Evolutionary conservation across 768 basidiomycete genomes (phyloP), one percentile per base, ranked within the genome.

Genomic region (Jaapia argillacea): DNA sequence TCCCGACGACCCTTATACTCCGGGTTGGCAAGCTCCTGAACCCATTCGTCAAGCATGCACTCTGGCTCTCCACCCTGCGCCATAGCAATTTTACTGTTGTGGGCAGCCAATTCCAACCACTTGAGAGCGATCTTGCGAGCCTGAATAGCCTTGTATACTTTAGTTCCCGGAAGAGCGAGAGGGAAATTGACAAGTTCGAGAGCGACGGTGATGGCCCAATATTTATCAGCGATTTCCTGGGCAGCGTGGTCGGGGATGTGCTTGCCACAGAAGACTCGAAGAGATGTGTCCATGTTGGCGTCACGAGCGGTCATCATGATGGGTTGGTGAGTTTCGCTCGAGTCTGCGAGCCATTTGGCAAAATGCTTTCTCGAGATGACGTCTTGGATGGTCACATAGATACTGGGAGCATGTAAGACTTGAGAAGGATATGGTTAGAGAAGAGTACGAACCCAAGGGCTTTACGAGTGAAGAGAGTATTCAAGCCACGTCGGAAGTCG

Each of bases 171-270:
- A 27, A 96, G 55, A 13, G 94, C 81, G 48, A 98, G 65, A 13
- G 96, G 96, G 70, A 99, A 98, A 70, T 99, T 99, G 70, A 99
- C 96, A 43, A 99, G 84, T 60, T 99, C 90, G 33, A 99, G 82
- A 2, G 96, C 89, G 52, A 79, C 69, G 5, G 96, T 98, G 64
- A 99, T 96, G 46, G 73, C 71, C 94, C 94, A 98, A 68, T 98
- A 98, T 58, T 90, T 91, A 51, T 87, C 81, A 57, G 76, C 84
- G 58, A 99, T 92, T 58, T 90, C 87, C 13, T 64, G 57, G 21
- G 81, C 77, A 31, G 83, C 87, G 5, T 78, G 64, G 13, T 90
- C 82, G 23, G 89, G 79, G 51, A 98, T 83, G 62, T 98, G 88
- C 48, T 70, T 65, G 14, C 96, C 96, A 56, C 93, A 91, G 68